Conservation (phyloP, 805 yeast species). For the Metschnikowia baotianmanensis region DNA sequence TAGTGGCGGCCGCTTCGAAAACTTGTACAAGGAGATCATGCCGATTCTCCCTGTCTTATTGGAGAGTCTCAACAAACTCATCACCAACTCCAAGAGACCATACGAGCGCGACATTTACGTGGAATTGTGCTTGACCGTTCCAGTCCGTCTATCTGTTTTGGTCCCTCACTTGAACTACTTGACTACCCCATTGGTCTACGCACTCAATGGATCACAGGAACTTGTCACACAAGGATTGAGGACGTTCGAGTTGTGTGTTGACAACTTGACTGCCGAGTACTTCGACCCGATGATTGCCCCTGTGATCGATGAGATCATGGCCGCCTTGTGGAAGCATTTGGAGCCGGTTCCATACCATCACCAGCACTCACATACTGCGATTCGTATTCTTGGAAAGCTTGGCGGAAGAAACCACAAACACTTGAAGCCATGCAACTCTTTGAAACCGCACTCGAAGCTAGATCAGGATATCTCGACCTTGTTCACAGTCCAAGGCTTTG, state of each 20-base stretch:
- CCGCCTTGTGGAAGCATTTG: constrained; percentile 86
- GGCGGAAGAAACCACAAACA: constrained; percentile 95
- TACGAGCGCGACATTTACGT: constrained; percentile 93
- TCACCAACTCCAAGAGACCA: constrained; percentile 78
- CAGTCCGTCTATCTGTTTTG: constrained; percentile 87
- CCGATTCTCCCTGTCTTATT: constrained; percentile 85
- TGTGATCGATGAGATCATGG: constrained; percentile 90
- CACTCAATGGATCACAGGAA: constrained; percentile 87
- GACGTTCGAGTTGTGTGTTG: constrained; percentile 93
- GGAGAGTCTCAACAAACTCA: constrained; percentile 80
- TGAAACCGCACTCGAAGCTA: constrained; percentile 51
- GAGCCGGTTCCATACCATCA: constrained; percentile 93
- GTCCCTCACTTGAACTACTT: constrained; percentile 89
- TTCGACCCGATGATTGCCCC: constrained; percentile 98
- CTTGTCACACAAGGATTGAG: constrained; percentile 91
- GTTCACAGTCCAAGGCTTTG: constrained; percentile 69
- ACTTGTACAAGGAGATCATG: constrained; percentile 85
- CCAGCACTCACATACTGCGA: constrained; percentile 91
- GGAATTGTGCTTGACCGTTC: constrained; percentile 92
- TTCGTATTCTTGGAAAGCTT: constrained; percentile 87
- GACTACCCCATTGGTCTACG: constrained; percentile 88
- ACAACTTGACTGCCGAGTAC: constrained; percentile 91
- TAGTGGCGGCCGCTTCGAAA: constrained; percentile 96
- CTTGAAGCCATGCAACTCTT: constrained; percentile 69
- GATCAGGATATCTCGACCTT: constrained; percentile 70